Evolutionary conservation across 202 grass and related monocot species (phyloP), one percentile per base, ranked within the genome.

Genomic region (Dendrocalamus latiflorus): DNA sequence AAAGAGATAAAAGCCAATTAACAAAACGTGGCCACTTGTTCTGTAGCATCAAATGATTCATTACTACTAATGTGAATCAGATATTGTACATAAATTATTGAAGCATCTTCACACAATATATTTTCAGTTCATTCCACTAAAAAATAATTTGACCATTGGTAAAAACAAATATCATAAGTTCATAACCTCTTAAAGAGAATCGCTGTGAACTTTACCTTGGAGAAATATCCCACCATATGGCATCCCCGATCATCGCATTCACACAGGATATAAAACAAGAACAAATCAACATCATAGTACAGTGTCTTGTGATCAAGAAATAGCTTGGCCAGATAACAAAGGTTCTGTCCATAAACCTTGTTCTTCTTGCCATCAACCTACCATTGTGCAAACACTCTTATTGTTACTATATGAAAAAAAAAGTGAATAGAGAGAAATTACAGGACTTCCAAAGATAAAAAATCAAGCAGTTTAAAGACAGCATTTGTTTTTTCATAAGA

Each of bases 321-420:
- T 65, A 99, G 82, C 86, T 99, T 99, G 15, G 96, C 96, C 75
- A 99, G 78, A 72, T 96, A 99, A 86, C 96, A 99, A 57, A 99
- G 91, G 75, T 99, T 99, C 75, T 99, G 96, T 62, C 96, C 96
- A 64, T 96, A 99, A 83, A 99, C 91, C 86, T 96, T 99, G 73
- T 99, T 99, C 85, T 99, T 99, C 89, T 99, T 99, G 78, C 96
- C 96, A 90, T 99, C 96, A 79, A 99, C 93, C 96, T 99, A 89
- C 55, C 50, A 74, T 65, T 61, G 25, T 21, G 25, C 36, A 81
- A 80, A 54, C 17, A 45, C 15, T 60, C 24, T 71, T 78, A 39
- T 22, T 2, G 58, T 79, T 67, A 80, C 20, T 70, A 68, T 48
- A 48, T 57, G 60, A 11, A 36, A 48, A 16, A 15, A 81, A 7